These are phyloP conservation scores for Euphrasia confusa DNA, from an alignment of 257 asterid species.

Conservation along the genomic window DNA sequence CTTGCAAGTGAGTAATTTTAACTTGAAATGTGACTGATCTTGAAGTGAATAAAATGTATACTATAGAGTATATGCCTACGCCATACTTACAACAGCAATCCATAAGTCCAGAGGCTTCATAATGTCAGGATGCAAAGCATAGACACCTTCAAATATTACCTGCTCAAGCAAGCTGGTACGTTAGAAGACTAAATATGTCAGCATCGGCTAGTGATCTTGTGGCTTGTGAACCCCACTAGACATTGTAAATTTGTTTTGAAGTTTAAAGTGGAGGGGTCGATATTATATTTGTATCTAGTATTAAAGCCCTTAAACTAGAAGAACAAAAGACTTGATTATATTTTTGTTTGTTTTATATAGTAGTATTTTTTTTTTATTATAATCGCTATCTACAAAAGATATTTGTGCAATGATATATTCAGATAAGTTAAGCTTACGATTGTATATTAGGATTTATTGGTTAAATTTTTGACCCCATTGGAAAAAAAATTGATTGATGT, in stretches of 20 bases:
- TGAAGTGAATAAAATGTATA: constrained; percentile 20
- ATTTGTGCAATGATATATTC: neutral
- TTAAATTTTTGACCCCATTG: neutral
- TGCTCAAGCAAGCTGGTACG: constrained; percentile 31
- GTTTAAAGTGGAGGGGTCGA: neutral
- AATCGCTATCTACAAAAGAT: no score
- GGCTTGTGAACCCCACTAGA: constrained; percentile 1
- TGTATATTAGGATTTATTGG: no score
- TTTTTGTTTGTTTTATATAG: neutral
- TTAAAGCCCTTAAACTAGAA: neutral
- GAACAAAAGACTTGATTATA: neutral
- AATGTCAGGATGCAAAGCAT: constrained; percentile 96
- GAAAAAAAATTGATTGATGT: neutral
- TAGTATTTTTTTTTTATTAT: no score
- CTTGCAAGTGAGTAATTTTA: constrained; percentile 18
- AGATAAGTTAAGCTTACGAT: neutral
- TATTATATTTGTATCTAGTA: neutral
- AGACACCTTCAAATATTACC: constrained; percentile 98
- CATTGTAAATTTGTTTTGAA: neutral
- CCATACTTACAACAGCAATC: constrained; percentile 95
- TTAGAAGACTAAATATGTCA: neutral
- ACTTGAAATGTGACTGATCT: constrained; percentile 14
- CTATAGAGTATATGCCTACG: neutral
- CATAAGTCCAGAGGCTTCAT: constrained; percentile 87
- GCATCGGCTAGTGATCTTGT: neutral